phyloP scores from a whole-genome alignment of 225 moss, liverwort and hornwort species.

The Sphagnum contortum region DNA sequence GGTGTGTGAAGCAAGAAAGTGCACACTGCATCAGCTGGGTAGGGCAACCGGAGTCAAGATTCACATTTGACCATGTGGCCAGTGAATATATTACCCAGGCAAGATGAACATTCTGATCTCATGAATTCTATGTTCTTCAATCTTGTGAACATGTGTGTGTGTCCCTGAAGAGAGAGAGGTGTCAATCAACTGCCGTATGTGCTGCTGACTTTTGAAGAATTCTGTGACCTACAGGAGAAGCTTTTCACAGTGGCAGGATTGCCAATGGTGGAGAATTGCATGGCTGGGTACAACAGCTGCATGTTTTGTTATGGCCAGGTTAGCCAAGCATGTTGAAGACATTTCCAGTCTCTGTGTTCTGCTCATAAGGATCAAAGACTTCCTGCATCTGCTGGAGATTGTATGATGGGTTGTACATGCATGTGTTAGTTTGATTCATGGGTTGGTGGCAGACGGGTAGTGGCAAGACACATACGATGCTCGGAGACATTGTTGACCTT shows the following conservation, averaged over 20 bases:
- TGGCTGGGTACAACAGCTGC: constrained; percentile 97
- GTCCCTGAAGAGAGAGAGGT: neutral
- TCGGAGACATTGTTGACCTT: constrained; percentile 53
- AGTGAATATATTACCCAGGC: constrained; percentile 88
- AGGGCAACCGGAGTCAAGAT: constrained; percentile 90
- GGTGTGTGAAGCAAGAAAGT: constrained; percentile 83
- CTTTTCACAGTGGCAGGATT: constrained; percentile 83
- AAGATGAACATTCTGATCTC: neutral
- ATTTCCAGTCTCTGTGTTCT: no score
- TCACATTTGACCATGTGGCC: constrained; percentile 97
- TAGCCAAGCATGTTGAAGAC: neutral
- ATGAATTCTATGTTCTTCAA: neutral
- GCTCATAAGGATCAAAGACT: no score
- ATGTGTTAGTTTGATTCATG: no score
- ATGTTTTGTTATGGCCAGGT: constrained; percentile 99
- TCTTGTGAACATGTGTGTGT: neutral
- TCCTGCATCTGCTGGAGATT: no score
- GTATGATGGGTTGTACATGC: no score
- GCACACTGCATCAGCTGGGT: constrained; percentile 82
- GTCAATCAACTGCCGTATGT: no score
- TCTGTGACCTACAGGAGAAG: constrained; percentile 39
- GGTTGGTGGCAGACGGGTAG: constrained; percentile 39
- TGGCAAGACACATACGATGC: constrained; percentile 60
- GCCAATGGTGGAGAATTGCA: constrained; percentile 97
- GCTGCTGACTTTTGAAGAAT: no score